Percentiles rank a stretch among this genome's conserved stretches.
Conservation (phyloP, 169 alveolate genomes). For the Plasmodium blacklocki region DNA sequence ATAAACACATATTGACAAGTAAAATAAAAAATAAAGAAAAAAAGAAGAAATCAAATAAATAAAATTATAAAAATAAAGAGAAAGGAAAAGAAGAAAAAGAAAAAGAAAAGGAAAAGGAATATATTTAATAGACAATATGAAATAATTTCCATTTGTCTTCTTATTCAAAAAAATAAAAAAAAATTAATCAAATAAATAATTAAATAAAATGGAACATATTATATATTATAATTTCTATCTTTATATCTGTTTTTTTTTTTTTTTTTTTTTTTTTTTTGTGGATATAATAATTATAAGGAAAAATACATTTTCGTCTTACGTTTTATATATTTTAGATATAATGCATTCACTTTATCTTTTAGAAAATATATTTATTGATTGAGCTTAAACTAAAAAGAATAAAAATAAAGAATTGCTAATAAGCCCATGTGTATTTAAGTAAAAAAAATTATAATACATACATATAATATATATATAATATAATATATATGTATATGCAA, state of each 20-base stretch:
- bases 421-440: too few species aligned
- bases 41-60: not conserved
- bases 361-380: too few species aligned
- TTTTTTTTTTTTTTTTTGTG: too few species aligned
- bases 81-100: not conserved
- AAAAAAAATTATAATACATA: too few species aligned
- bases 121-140: conserved; percentile 23
- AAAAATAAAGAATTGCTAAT: too few species aligned
- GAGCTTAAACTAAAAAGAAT: too few species aligned
- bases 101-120: not conserved
- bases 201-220: not conserved
- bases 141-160: conserved; percentile 23
- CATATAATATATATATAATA: too few species aligned
- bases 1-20: conserved; percentile 21
- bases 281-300: too few species aligned
- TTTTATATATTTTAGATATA: too few species aligned
- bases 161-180: not conserved
- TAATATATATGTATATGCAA: too few species aligned
- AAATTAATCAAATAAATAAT: not conserved
- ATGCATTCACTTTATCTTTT: too few species aligned
- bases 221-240: not conserved
- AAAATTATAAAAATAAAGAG: not conserved
- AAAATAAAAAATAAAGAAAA: not conserved
- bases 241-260: not conserved
- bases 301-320: too few species aligned